Conservation (phyloP, 83 land plant genomes). For the Picea abies region DNA sequence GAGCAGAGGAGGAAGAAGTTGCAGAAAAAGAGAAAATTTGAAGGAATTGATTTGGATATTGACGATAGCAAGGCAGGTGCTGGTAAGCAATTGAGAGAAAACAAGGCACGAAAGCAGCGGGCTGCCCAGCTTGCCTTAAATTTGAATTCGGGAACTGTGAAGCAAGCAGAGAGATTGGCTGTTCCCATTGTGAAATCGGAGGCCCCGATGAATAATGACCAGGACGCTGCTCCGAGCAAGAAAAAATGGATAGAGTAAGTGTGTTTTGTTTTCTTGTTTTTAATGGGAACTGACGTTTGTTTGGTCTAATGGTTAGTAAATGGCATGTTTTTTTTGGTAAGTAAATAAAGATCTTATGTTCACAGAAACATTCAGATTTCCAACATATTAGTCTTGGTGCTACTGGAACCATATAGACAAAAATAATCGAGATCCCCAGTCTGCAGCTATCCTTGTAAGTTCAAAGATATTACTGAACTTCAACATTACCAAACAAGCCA, state of each 20-base stretch:
- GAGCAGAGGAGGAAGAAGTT: constrained; percentile 6
- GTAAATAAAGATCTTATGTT: too few species aligned
- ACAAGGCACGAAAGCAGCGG: neutral
- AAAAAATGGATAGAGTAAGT: constrained; percentile 18
- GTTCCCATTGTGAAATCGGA: neutral
- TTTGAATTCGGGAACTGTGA: neutral
- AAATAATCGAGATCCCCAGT: too few species aligned
- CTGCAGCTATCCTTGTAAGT: too few species aligned
- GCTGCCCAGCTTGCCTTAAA: constrained; percentile 5
- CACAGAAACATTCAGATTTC: too few species aligned
- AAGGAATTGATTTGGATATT: constrained; percentile 12
- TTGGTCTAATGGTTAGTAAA: neutral
- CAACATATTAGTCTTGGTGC: too few species aligned
- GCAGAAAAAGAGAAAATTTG: constrained; percentile 14
- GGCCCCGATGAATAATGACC: neutral
- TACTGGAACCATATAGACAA: too few species aligned
- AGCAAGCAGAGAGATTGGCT: constrained; percentile 6
- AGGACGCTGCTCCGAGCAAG: constrained; percentile 3
- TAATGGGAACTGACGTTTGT: neutral
- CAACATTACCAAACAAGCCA: too few species aligned
- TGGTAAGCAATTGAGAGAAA: constrained; percentile 1
- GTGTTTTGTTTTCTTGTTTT: neutral
- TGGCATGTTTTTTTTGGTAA: too few species aligned
- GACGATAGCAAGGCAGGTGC: neutral
- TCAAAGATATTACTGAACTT: too few species aligned